A percentile compares a stretch with the other conserved stretches of the same genome.
Evolutionary conservation across 208 protist species (phyloP).

Genomic region (Leishmania braziliensis): DNA sequence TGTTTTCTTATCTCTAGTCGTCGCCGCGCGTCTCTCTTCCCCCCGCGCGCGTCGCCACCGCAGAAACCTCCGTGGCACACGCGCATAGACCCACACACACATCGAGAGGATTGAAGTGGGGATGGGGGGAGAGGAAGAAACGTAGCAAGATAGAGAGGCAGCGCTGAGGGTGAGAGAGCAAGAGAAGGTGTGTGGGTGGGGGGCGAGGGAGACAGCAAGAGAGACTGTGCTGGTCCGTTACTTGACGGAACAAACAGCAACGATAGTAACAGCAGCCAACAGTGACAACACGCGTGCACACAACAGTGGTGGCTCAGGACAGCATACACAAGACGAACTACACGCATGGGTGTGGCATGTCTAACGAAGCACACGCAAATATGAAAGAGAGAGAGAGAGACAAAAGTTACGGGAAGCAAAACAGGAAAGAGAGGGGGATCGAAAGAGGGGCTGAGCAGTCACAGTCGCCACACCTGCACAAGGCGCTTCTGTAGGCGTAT

Average conservation of each 20-base stretch:
- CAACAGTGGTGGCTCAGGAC: not conserved
- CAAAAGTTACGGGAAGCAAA: not conserved
- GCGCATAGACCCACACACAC: not conserved
- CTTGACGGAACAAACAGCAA: constrained; percentile 3
- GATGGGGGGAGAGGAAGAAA: not conserved
- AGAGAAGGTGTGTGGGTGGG: not conserved
- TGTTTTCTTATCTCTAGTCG: no score
- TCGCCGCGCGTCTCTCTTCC: not conserved
- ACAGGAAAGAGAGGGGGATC: not conserved
- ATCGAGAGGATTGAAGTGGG: not conserved
- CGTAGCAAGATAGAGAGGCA: not conserved
- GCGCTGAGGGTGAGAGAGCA: not conserved
- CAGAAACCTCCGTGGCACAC: not conserved
- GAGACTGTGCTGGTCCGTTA: not conserved
- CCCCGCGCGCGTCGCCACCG: not conserved
- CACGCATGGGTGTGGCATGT: no score
- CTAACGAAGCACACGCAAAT: not conserved
- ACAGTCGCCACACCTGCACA: not conserved
- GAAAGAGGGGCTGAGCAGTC: not conserved
- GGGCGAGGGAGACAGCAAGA: not conserved
- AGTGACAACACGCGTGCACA: not conserved
- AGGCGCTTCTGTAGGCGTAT: not conserved
- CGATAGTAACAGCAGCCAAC: constrained; percentile 7
- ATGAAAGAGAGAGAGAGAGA: not conserved
- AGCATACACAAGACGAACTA: no score